Percentiles rank a stretch among this genome's conserved stretches.
Conservation (phyloP, 2,329 filamentous ascomycete species). For the Hypoxylon sp. region DNA sequence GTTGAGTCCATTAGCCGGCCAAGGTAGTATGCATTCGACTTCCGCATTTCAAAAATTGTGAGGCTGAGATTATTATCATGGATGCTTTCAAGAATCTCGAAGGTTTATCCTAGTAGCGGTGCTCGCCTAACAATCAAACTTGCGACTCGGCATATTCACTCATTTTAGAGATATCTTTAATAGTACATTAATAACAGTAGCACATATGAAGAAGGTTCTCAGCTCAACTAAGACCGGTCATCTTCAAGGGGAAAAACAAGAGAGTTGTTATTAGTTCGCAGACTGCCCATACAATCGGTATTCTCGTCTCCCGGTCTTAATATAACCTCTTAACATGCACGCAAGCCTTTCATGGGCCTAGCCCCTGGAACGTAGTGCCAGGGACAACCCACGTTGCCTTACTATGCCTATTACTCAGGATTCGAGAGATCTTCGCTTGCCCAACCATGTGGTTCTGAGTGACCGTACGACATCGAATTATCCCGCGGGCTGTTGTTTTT, state of each 20-base stretch:
- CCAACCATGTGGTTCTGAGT: slow-evolving; percentile 27
- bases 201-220: slow-evolving; percentile 2
- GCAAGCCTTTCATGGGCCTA: slow-evolving; percentile 23
- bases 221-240: neutral
- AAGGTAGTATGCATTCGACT: slow-evolving; percentile 20
- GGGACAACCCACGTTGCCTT: slow-evolving; percentile 23
- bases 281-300: slow-evolving; percentile 7
- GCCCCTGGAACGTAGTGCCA: slow-evolving; percentile 26
- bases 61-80: slow-evolving; percentile 36
- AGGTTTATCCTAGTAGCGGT: slow-evolving; percentile 24
- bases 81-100: slow-evolving; percentile 34
- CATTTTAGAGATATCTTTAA: neutral
- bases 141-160: slow-evolving; percentile 28
- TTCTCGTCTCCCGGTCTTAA: slow-evolving; percentile 10
- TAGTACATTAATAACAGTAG: slow-evolving; percentile 9
- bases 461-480: slow-evolving; percentile 29
- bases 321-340: slow-evolving; percentile 15
- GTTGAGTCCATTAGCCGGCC: slow-evolving; percentile 32
- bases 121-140: slow-evolving; percentile 20
- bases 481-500: slow-evolving; percentile 14
- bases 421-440: slow-evolving; percentile 27
- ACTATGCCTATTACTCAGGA: slow-evolving; percentile 14
- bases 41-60: slow-evolving; percentile 24
- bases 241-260: neutral
- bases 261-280: slow-evolving; percentile 1